Evolutionary conservation across 2,329 filamentous ascomycete genomes (phyloP).

Genomic region (Trichoderma polysporum): DNA sequence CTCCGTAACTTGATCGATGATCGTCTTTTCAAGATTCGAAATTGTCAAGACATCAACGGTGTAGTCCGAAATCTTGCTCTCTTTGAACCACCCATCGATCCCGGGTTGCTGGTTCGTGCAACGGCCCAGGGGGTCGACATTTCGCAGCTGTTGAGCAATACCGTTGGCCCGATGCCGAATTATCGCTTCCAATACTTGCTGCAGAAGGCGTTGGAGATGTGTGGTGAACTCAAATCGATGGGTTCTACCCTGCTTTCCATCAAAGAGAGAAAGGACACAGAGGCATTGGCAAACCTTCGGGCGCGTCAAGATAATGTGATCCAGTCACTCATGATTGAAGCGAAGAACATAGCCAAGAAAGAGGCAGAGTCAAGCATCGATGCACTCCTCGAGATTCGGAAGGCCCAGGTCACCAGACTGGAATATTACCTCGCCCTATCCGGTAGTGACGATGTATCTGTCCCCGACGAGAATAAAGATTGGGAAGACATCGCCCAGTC

Average conservation of each 20-base stretch:
- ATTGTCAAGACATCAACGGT: background rate
- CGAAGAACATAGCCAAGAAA: background rate
- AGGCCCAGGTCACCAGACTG: background rate
- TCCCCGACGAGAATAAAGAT: background rate
- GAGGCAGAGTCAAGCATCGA: background rate
- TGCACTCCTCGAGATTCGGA: background rate
- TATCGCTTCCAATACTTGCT: too few relatives aligned
- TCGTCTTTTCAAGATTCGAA: constrained; percentile 6
- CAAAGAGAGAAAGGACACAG: background rate
- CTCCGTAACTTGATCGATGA: background rate
- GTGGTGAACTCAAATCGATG: background rate
- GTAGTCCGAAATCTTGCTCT: background rate
- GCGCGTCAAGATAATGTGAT: background rate
- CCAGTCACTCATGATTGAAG: background rate
- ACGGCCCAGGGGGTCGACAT: too few relatives aligned
- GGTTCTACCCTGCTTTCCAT: background rate
- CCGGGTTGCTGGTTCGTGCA: background rate
- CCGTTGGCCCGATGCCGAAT: background rate
- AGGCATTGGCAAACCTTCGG: background rate
- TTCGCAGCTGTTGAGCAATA: too few relatives aligned
- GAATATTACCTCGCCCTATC: background rate
- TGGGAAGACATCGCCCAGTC: background rate
- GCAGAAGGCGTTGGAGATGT: too few relatives aligned
- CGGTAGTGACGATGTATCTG: background rate
- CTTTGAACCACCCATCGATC: background rate